Evolutionary conservation across 2,329 filamentous ascomycete species (phyloP), one percentile per base, ranked within the genome.

Genomic region (Ceratocystis albifundus): DNA sequence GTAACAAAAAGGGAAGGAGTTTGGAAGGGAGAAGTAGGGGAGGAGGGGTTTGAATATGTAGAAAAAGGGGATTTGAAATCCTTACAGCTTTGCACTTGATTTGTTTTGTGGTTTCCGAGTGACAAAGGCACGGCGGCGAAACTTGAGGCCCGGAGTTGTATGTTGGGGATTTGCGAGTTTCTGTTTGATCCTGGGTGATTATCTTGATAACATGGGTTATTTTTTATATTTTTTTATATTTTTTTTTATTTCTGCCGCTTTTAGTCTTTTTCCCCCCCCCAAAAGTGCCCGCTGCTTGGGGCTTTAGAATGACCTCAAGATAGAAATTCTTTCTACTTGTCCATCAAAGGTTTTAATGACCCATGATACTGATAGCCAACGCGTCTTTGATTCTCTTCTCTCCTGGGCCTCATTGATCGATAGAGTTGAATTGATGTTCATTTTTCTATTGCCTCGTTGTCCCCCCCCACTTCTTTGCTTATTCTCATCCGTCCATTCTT

Each of bases 91-190:
- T 28, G 10, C 25, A 10, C 7, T 53, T 25, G 6, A 22, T 53
- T 25, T 50, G 17, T 3, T 8, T 50, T 50, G 48, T 25, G 10
- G 36, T 12, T 41, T 41, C 36, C 36, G 10, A 41, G 36, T 41
- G 10, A 41, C 36, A 41, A 41, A 41, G 36, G 10, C 10, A 12
- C 8, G 36, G 36, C 8, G 36, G 36, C 36, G 12, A 30, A 59
- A 30, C 28, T 17, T 59, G 53, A 59, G 53, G 53, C 53, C 53
- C 53, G 53, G 53, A 59, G 53, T 20, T 59, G 53, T 30, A 59
- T 59, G 53, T 59, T 59, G 53, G 53, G 53, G 53, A 59, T 59
- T 59, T 59, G 53, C 53, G 53, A 28, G 53, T 28, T 28, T 59
- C 53, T 53, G 20, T 32, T 36, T 59, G 53, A 59, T 59, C 53